Evolutionary conservation across 805 yeast genomes (phyloP), one percentile per base, ranked within the genome.

Genomic region (Candida suzukii): DNA sequence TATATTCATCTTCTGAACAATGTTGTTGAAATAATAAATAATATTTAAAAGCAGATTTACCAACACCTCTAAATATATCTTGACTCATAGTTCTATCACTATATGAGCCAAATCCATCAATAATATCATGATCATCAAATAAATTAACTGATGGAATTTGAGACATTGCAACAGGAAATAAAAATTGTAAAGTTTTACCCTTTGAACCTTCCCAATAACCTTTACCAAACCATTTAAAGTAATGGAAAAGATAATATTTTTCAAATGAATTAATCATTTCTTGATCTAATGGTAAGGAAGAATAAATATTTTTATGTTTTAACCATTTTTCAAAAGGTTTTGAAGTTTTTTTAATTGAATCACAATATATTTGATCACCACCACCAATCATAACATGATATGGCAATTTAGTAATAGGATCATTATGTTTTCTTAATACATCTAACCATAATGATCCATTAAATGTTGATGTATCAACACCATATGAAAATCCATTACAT

Each of bases 351-450:
- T 83, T 84, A 50, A 91, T 78, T 1, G 87, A 71, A 62, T 91
- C 99, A 40, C 90, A 79, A 59, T 91, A 91, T 39, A 91, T 73
- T 64, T 91, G 99, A 63, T 91, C 99, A 26, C 99, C 99, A 40
- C 98, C 98, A 24, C 98, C 98, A 24, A 93, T 67, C 95, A 91
- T 90, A 4, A 88, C 97, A 59, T 91, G 96, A 62, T 87, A 87
- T 31, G 74, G 76, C 31, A 70, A 66, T 18, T 31, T 17, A 6
- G 11, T 31, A 8, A 18, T 22, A 18, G 35, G 22, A 7, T 60
- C 51, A 16, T 66, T 59, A 55, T 91, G 96, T 45, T 77, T 76
- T 22, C 72, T 67, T 50, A 90, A 52, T 3, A 91, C 95, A 56
- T 93, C 97, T 31, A 67, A 70, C 98, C 98, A 91, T 47, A 93